These are phyloP conservation scores for Quercus parvula DNA, from an alignment of 306 rosid genomes.

Conservation along the genomic window DNA sequence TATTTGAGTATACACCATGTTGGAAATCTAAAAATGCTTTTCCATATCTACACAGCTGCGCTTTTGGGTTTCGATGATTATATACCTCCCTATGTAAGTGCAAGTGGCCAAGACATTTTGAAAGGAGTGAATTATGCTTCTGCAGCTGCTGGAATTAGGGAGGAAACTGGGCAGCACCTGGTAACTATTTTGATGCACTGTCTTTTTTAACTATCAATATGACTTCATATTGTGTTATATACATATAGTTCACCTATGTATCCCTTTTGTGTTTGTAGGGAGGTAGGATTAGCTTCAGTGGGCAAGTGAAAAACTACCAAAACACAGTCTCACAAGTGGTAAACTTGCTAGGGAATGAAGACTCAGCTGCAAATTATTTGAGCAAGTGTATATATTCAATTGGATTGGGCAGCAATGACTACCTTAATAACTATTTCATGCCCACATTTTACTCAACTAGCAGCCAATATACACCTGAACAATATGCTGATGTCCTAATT, in stretches of 20 bases:
- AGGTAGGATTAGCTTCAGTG: slow-evolving; percentile 69
- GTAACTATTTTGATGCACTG: slow-evolving; percentile 18
- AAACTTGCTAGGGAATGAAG: slow-evolving; percentile 51
- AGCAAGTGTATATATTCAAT: slow-evolving; percentile 79
- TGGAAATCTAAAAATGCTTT: not conserved
- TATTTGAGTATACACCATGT: not conserved
- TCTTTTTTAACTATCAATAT: not conserved
- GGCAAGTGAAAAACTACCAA: slow-evolving; percentile 77
- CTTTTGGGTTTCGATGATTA: slow-evolving; percentile 74
- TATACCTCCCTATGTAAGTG: slow-evolving; percentile 59
- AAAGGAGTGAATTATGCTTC: slow-evolving; percentile 90
- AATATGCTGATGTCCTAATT: slow-evolving; percentile 65
- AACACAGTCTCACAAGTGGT: slow-evolving; percentile 68
- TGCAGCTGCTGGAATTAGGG: slow-evolving; percentile 97
- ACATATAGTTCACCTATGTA: not conserved
- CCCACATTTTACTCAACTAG: slow-evolving; percentile 60
- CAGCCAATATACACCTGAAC: slow-evolving; percentile 59
- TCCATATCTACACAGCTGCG: slow-evolving; percentile 48
- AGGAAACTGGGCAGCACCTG: slow-evolving; percentile 92
- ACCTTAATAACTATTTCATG: slow-evolving; percentile 96
- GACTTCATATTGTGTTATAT: not conserved
- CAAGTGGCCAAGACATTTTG: slow-evolving; percentile 62
- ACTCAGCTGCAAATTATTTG: slow-evolving; percentile 54
- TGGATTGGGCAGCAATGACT: slow-evolving; percentile 94
- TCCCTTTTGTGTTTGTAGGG: slow-evolving; percentile 47